These are phyloP conservation scores for Saraca asoca DNA, from an alignment of 331 rosid genomes.

Conservation along the genomic window DNA sequence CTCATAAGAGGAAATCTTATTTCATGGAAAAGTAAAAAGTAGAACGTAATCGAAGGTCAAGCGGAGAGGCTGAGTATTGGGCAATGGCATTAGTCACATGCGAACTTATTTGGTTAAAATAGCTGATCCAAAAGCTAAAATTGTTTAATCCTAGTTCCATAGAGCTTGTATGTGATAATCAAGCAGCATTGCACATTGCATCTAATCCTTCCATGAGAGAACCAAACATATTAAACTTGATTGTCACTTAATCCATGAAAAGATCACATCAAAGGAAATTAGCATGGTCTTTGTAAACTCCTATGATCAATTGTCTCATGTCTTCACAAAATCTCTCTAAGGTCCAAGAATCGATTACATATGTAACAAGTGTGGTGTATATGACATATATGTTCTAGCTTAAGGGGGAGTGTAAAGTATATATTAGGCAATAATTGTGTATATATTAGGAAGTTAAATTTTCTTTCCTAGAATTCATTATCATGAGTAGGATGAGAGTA, in stretches of 20 bases:
- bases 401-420: not conserved
- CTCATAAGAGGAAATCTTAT: too few relatives aligned
- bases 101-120: not conserved
- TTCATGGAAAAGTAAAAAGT: too few relatives aligned
- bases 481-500: too few relatives aligned
- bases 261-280: not conserved
- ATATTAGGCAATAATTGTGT: too few relatives aligned
- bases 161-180: not conserved
- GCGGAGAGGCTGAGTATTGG: not conserved
- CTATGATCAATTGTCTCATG: not conserved
- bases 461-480: too few relatives aligned
- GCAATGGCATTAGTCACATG: not conserved
- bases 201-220: not conserved
- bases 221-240: not conserved
- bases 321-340: not conserved
- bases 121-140: not conserved
- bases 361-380: not conserved
- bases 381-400: not conserved
- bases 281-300: not conserved
- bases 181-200: not conserved
- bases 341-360: not conserved
- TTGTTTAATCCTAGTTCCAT: not conserved
- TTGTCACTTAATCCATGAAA: not conserved
- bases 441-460: too few relatives aligned
- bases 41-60: too few relatives aligned